These are phyloP conservation scores for Aspergillus unguis DNA, from an alignment of 2,329 filamentous ascomycete species.

Conservation along the genomic window DNA sequence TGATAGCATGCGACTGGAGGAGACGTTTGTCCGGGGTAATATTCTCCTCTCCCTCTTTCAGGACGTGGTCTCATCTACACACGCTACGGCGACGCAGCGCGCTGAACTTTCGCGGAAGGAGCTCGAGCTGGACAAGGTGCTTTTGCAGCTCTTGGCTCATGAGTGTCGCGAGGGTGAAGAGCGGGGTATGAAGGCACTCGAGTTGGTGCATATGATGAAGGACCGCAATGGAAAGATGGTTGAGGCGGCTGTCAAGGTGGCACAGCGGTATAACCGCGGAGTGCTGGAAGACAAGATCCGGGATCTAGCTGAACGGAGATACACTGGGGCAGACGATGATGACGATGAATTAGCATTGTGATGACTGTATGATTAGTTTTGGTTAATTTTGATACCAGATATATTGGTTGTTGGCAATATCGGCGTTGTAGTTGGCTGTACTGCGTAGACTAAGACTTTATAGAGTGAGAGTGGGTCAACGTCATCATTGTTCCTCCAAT, in stretches of 20 bases:
- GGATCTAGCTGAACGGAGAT: conserved; percentile 70
- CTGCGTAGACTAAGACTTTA: neutral
- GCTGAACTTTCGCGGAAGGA: conserved; percentile 67
- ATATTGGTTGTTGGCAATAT: neutral
- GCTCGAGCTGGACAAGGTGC: conserved; percentile 81
- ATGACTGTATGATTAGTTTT: conserved; percentile 1
- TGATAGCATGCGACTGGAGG: conserved; percentile 61
- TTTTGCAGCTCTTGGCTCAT: conserved; percentile 81
- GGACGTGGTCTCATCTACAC: conserved; percentile 68
- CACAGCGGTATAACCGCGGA: conserved; percentile 74
- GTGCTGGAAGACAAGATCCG: conserved; percentile 88
- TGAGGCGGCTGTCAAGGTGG: conserved; percentile 86
- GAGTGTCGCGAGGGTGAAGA: conserved; percentile 94
- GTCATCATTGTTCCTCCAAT: conserved; percentile 1
- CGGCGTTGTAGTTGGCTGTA: neutral
- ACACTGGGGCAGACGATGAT: conserved; percentile 59
- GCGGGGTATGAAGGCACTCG: conserved; percentile 87
- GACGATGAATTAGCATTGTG: conserved; percentile 42
- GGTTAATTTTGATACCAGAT: conserved; percentile 5
- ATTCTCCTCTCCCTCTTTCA: conserved; percentile 70
- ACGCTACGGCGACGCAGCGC: conserved; percentile 63
- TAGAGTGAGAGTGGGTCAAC: conserved; percentile 1
- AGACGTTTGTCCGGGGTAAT: conserved; percentile 72
- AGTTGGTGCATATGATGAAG: conserved; percentile 81
- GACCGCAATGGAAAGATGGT: conserved; percentile 85